Base-by-base conservation (phyloP, 2,329 filamentous ascomycete species). In the Arachnomyces sp. region DNA sequence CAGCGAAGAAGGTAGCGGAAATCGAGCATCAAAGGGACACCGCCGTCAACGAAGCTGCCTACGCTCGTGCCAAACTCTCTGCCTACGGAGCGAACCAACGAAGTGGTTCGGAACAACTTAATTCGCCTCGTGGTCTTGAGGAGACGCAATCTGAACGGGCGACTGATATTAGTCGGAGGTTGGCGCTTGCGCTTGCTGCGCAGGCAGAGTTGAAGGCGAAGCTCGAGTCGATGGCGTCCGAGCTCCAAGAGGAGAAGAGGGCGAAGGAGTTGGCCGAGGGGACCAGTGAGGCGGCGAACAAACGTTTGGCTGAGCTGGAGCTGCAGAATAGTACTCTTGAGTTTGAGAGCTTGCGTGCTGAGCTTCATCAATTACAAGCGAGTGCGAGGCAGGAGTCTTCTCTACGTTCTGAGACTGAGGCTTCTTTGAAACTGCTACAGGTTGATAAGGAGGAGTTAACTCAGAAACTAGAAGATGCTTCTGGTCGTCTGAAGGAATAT, bases 21-120 rank as follows among this genome's bases (percentile, higher is more conserved):
- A 83, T 93, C 1, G 92, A 98, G 59, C 89, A 85, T 58, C 92
- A 98, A 66, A 77, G 93, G 37, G 92, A 98, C 63, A 81, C 83
- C 31, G 92, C 92, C n/a, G 81, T 98, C 39, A 84, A 82, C 52
- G 93, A 98, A 65, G 92, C 92, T 1, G 84, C 92, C 0, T 96
- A 96, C 62, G 86, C 89, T 28, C 94, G 93, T 58, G 88, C 93
- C 2, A 95, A 87, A 58, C 70, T 95, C 38, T 89, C 89, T 20
- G 89, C 88, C 6, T 82, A 88, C 47, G 80, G 76, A 29, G 28
- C 28, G 9, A 54, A 50, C 39, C 48, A 51, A 40, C 45, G 50
- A 36, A 73, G 72, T 54, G 17, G 17, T 28, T 74, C 77, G 31
- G 66, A 82, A 41, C 71, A 79, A 54, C 60, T 77, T 2, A 79